Conservation (phyloP, 2,329 filamentous ascomycete species). For the Setomelanomma holmii region DNA sequence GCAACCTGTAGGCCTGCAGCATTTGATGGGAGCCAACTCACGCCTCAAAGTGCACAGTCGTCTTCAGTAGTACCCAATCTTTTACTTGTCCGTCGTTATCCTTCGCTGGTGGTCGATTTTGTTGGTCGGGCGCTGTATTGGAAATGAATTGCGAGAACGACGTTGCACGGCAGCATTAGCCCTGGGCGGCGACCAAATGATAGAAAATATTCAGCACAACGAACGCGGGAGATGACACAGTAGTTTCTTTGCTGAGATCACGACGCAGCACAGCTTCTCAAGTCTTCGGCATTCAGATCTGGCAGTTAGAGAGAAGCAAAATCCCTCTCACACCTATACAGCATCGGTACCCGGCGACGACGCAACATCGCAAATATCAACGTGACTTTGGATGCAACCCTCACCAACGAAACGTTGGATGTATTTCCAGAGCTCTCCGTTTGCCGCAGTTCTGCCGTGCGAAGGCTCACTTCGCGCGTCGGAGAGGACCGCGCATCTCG, state of each 20-base stretch:
- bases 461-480: constrained; percentile 26
- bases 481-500: constrained; percentile 39
- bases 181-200: too few relatives aligned
- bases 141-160: too few relatives aligned
- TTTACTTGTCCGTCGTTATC: too few relatives aligned
- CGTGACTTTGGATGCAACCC: constrained; percentile 11
- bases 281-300: background rate
- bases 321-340: background rate
- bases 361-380: constrained; percentile 9
- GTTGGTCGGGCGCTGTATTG: too few relatives aligned
- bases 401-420: constrained; percentile 26
- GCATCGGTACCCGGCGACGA: constrained; percentile 39
- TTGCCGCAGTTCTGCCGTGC: constrained; percentile 6
- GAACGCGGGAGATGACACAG: too few relatives aligned
- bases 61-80: too few relatives aligned
- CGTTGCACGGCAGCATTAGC: too few relatives aligned
- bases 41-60: too few relatives aligned
- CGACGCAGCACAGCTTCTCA: background rate
- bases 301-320: background rate
- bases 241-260: background rate
- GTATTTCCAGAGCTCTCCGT: constrained; percentile 12
- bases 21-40: too few relatives aligned
- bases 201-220: too few relatives aligned
- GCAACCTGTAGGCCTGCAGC: too few relatives aligned
- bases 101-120: too few relatives aligned